These are phyloP conservation scores for Eremomyces bilateralis DNA, from an alignment of 495 filamentous ascomycete species.

Conservation along the genomic window DNA sequence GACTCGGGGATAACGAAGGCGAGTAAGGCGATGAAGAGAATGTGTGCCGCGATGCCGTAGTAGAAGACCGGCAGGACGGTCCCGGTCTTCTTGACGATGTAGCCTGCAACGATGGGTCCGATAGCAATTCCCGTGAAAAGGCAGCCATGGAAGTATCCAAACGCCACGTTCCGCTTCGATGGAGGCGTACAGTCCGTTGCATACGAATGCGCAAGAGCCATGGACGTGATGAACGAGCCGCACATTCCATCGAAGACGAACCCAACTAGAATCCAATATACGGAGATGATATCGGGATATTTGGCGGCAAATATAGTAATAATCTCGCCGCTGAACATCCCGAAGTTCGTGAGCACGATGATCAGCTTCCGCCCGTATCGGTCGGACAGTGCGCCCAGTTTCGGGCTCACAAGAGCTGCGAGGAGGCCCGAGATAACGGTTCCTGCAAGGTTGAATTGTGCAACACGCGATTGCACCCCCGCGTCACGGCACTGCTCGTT, in stretches of 20 bases:
- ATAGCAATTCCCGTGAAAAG: slow-evolving; percentile 71
- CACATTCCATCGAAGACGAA: slow-evolving; percentile 56
- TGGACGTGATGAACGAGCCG: slow-evolving; percentile 66
- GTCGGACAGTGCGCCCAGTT: slow-evolving; percentile 70
- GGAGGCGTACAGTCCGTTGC: slow-evolving; percentile 71
- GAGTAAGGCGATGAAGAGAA: slow-evolving; percentile 46
- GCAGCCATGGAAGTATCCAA: slow-evolving; percentile 73
- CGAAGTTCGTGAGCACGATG: slow-evolving; percentile 42
- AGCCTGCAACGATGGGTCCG: slow-evolving; percentile 60
- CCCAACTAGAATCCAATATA: slow-evolving; percentile 54
- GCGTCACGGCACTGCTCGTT: slow-evolving; percentile 53
- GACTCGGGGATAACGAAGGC: slow-evolving; percentile 61
- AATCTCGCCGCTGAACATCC: slow-evolving; percentile 44
- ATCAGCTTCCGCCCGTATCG: slow-evolving; percentile 59
- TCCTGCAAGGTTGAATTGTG: slow-evolving; percentile 54
- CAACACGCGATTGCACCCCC: slow-evolving; percentile 50
- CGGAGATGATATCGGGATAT: slow-evolving; percentile 45
- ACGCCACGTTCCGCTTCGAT: slow-evolving; percentile 55
- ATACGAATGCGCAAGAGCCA: slow-evolving; percentile 68
- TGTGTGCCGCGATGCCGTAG: slow-evolving; percentile 45
- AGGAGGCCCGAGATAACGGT: slow-evolving; percentile 49
- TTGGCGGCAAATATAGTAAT: slow-evolving; percentile 56
- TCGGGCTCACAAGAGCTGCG: slow-evolving; percentile 55
- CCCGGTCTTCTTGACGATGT: slow-evolving; percentile 48
- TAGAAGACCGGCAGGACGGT: slow-evolving; percentile 58